Percentiles rank a stretch among this genome's conserved stretches.
phyloP scores from a whole-genome alignment of 2,329 filamentous ascomycete genomes.

The Cercospora janseana region DNA sequence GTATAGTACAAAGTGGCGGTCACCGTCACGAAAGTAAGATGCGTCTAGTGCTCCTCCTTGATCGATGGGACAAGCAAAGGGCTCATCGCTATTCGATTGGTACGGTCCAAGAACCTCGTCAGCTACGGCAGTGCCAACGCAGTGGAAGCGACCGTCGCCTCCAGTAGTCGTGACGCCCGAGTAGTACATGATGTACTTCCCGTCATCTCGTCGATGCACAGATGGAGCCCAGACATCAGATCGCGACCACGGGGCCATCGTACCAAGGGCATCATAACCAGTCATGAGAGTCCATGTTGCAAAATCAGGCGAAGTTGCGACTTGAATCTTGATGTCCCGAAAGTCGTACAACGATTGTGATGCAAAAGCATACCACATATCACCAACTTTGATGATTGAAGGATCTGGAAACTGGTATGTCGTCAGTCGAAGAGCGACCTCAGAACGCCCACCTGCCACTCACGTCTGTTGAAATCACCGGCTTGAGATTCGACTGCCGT shows the following conservation, averaged over 20 bases:
- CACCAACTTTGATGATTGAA: slow-evolving; percentile 34
- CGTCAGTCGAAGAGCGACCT: not conserved
- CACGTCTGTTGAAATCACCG: slow-evolving; percentile 24
- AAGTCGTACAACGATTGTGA: slow-evolving; percentile 32
- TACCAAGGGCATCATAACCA: slow-evolving; percentile 34
- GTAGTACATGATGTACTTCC: slow-evolving; percentile 34
- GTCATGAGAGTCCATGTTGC: slow-evolving; percentile 30
- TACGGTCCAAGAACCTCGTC: slow-evolving; percentile 30
- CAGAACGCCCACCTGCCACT: not conserved
- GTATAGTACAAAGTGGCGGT: slow-evolving; percentile 31
- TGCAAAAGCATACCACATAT: slow-evolving; percentile 40
- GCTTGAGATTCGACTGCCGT: slow-evolving; percentile 13
- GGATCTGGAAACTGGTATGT: slow-evolving; percentile 39
- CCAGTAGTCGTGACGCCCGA: slow-evolving; percentile 30
- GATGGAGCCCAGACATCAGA: slow-evolving; percentile 40
- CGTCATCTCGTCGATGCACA: slow-evolving; percentile 30
- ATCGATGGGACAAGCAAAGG: slow-evolving; percentile 30
- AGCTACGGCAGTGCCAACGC: slow-evolving; percentile 31
- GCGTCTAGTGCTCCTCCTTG: slow-evolving; percentile 35
- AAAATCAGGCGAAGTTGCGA: slow-evolving; percentile 39
- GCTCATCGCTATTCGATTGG: slow-evolving; percentile 23
- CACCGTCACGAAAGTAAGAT: slow-evolving; percentile 30
- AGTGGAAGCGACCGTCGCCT: slow-evolving; percentile 29
- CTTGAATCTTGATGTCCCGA: slow-evolving; percentile 35
- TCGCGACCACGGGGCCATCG: slow-evolving; percentile 33